Evolutionary conservation across 768 basidiomycete genomes (phyloP).

Genomic region (Termitomyces sp.): DNA sequence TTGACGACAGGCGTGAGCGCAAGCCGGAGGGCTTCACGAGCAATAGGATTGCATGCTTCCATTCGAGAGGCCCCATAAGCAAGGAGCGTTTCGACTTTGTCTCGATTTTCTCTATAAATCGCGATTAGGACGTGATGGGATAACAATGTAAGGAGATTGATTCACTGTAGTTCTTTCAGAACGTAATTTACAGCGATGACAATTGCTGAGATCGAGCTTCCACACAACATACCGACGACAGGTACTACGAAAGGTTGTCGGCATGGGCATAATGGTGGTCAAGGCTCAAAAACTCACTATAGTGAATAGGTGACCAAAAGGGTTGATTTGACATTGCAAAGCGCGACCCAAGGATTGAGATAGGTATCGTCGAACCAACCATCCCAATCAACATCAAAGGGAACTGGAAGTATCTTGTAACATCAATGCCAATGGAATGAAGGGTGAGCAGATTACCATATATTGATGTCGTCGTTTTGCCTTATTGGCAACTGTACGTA

Average conservation of each 20-base stretch:
- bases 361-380: slow-evolving; percentile 72
- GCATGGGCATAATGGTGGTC: background rate
- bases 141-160: slow-evolving; percentile 3
- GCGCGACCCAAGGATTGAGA: slow-evolving; percentile 68
- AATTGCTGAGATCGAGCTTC: slow-evolving; percentile 70
- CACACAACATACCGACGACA: slow-evolving; percentile 83
- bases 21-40: slow-evolving; percentile 70
- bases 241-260: slow-evolving; percentile 45
- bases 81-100: slow-evolving; percentile 82
- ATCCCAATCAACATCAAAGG: slow-evolving; percentile 60
- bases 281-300: slow-evolving; percentile 40
- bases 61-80: slow-evolving; percentile 81
- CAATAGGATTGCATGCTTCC: slow-evolving; percentile 80
- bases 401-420: slow-evolving; percentile 39
- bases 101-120: slow-evolving; percentile 61
- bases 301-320: slow-evolving; percentile 83
- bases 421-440: background rate
- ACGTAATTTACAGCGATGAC: slow-evolving; percentile 66
- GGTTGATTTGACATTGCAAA: slow-evolving; percentile 74
- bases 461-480: slow-evolving; percentile 63
- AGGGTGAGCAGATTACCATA: slow-evolving; percentile 48
- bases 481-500: slow-evolving; percentile 68
- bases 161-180: slow-evolving; percentile 72
- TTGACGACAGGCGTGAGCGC: slow-evolving; percentile 81
- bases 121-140: background rate